Conservation (phyloP, 2,329 filamentous ascomycete genomes). For the Nigrograna mackinnonii region DNA sequence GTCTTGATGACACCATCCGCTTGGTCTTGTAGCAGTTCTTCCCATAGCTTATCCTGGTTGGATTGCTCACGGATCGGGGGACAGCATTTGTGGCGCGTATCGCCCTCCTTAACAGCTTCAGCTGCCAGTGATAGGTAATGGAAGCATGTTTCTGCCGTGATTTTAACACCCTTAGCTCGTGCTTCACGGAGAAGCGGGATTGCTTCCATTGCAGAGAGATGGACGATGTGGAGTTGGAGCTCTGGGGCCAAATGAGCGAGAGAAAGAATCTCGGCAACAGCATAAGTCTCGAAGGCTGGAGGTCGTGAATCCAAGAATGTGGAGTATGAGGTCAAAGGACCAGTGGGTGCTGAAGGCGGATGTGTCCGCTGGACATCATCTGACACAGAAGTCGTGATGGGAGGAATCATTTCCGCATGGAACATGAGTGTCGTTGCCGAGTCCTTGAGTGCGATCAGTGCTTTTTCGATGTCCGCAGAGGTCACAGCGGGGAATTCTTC, state of each 20-base stretch:
- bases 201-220: conserved; percentile 85
- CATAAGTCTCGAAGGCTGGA: conserved; percentile 86
- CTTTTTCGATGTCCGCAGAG: conserved; percentile 74
- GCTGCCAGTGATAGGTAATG: conserved; percentile 87
- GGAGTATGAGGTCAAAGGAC: conserved; percentile 75
- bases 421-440: conserved; percentile 95
- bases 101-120: conserved; percentile 79
- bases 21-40: conserved; percentile 63
- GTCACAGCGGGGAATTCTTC: conserved; percentile 96
- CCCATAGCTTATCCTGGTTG: conserved; percentile 88
- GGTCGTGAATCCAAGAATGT: conserved; percentile 93
- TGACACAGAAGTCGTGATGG: conserved; percentile 76
- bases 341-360: conserved; percentile 71
- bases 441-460: conserved; percentile 79
- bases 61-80: conserved; percentile 81
- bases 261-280: conserved; percentile 82
- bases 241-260: conserved; percentile 79
- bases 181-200: conserved; percentile 80
- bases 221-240: conserved; percentile 89
- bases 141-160: conserved; percentile 95
- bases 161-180: conserved; percentile 73
- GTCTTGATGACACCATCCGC: conserved; percentile 83
- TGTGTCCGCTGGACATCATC: conserved; percentile 73
- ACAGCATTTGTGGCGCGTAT: conserved; percentile 94
- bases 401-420: conserved; percentile 97